Evolutionary conservation across 1,284 basidiomycete genomes (phyloP).

Genomic region (Cryptococcus sp.): DNA sequence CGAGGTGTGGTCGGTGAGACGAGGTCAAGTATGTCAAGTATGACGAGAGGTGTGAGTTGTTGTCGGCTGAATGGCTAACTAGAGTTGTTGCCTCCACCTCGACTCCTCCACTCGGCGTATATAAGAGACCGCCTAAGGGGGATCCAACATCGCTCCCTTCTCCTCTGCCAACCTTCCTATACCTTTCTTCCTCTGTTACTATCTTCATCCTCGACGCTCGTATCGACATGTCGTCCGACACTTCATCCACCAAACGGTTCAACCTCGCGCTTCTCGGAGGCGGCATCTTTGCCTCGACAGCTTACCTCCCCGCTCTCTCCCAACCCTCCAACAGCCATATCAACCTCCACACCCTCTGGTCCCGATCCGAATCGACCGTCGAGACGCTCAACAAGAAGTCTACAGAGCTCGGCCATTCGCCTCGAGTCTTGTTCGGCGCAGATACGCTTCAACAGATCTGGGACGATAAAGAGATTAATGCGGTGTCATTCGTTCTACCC

Average conservation of each 20-base stretch:
- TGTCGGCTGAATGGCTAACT: too few species aligned
- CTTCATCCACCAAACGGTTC: constrained; percentile 8
- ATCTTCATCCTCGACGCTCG: too few species aligned
- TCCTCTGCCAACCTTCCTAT: too few species aligned
- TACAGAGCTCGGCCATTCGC: constrained; percentile 25
- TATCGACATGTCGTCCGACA: too few species aligned
- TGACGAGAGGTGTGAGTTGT: too few species aligned
- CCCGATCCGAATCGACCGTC: constrained; percentile 63
- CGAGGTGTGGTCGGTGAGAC: not conserved
- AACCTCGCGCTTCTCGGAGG: constrained; percentile 39
- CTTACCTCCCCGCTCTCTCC: constrained; percentile 64
- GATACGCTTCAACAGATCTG: constrained; percentile 59
- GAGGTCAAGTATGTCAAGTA: not conserved
- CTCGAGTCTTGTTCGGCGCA: constrained; percentile 58
- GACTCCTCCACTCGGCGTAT: too few species aligned
- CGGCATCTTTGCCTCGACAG: constrained; percentile 45
- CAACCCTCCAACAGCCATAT: constrained; percentile 50
- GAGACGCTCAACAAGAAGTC: constrained; percentile 48
- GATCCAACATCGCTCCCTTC: too few species aligned
- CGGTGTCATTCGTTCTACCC: constrained; percentile 70
- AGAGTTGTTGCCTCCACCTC: too few species aligned
- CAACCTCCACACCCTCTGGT: constrained; percentile 65
- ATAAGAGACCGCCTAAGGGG: too few species aligned
- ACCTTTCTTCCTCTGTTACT: too few species aligned
- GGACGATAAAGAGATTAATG: constrained; percentile 58